Base-by-base conservation (phyloP, 2,329 filamentous ascomycete genomes). In the Ophiocordyceps robertsii region DNA sequence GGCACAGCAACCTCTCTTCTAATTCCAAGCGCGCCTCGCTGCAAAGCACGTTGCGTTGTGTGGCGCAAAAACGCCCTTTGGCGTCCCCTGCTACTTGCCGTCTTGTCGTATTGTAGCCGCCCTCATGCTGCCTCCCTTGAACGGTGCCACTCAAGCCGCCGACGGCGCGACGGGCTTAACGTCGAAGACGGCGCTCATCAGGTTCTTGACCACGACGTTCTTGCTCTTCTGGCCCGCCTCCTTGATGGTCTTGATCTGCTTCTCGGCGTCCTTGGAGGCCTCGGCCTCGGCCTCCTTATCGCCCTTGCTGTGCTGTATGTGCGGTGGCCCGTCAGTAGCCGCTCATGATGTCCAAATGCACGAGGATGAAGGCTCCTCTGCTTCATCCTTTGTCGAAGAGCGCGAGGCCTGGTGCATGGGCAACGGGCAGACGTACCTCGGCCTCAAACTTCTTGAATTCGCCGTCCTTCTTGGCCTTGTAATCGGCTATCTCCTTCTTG, bases 401-500 rank as follows among this genome's bases (percentile, higher is more conserved):
- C 24, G 24, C 3, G 24, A 27, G 24, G 24, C n/a, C 3, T 17
- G 24, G 13, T 17, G 13, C n/a, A 13, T 1, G 29, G 17, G n/a
- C 2, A 30, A n/a, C 32, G 29, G 8, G 13, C 27, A 10, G 38
- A 44, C 57, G 38, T 60, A 75, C 73, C 68, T 77, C 70, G 49
- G 86, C 75, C 71, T 96, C 88, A 57, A 94, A 96, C 61, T 84
- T 82, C 73, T 92, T 90, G 71, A 88, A 96, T 65, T 96, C 90
- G 31, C 84, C 76, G 58, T 98, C 92, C 71, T 95, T 98, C 55
- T 82, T 68, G 57, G 81, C 77, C 62, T 81, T 80, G 72, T 98
- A 96, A 44, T 87, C 83, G 52, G 95, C 85, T 58, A 98, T 95
- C 65, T 98, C 90, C 68, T 94, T 94, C 69, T 95, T 93, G 49